Evolutionary conservation across 2,329 filamentous ascomycete genomes (phyloP), one percentile per base, ranked within the genome.

Genomic region (Parastagonospora nodorum): DNA sequence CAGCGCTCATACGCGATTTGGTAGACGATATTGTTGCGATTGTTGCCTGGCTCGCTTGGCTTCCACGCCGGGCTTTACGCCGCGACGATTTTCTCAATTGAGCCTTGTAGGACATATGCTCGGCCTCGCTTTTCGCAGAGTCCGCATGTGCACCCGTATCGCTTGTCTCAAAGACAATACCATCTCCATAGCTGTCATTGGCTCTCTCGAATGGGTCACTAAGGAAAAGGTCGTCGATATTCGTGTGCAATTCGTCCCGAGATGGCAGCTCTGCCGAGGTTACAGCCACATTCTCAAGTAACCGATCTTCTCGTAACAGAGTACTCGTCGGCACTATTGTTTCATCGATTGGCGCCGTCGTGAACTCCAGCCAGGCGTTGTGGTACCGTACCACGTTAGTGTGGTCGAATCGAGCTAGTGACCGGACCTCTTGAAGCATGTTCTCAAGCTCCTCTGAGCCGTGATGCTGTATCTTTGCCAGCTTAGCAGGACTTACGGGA

Each of bases 321-420:
- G 55, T 42, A 5, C 48, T 29, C 7, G 45, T 42, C 3, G 60
- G 46, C 10, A 38, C 31, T 5, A 44, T 33, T 8, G 55, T 12
- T 3, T 37, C 16, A 8, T 65, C 61, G 8, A 38, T 58, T 9
- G 61, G 41, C 27, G 53, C 42, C 2, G 64, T 56, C 0, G 63
- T 60, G 42, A 68, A 77, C 31, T 88, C 86, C 11, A 87, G 76
- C 86, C 86, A 89, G 11, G 82, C 82, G 44, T 80, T 80, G 63
- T 84, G 84, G 60, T 89, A 89, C 19, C 85, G 79, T 31, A 88
- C 86, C 48, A 89, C 81, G 63, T 88, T 87, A 5, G 78, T 78
- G 67, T 89, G 86, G 39, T 88, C 82, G 12, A 88, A 74, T 24
- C 78, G 76, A 40, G 86, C 85, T 38, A 88, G 74, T 1, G 84